Evolutionary conservation across 2,329 filamentous ascomycete species (phyloP).

Genomic region (Epichloe gansuensis): DNA sequence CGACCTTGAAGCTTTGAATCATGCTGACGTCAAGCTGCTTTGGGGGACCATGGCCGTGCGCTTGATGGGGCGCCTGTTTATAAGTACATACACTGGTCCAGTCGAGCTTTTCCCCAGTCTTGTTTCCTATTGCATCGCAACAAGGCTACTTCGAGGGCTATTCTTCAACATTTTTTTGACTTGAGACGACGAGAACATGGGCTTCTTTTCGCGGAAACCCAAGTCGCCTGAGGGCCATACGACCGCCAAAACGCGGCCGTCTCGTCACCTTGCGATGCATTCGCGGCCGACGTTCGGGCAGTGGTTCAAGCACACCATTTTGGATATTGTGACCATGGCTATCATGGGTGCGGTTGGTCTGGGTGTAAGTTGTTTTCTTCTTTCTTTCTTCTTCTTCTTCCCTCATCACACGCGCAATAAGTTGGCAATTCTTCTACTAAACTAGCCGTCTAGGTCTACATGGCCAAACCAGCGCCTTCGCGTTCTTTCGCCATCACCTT

Average conservation of each 20-base stretch:
- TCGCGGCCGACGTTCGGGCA: slow-evolving; percentile 49
- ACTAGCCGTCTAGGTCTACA: slow-evolving; percentile 36
- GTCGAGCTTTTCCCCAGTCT: too few relatives aligned
- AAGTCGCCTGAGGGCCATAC: not conserved
- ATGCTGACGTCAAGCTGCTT: not conserved
- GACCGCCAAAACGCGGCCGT: not conserved
- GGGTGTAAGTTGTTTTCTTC: slow-evolving; percentile 34
- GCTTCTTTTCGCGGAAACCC: slow-evolving; percentile 2
- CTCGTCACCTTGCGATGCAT: slow-evolving; percentile 25
- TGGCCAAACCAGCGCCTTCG: slow-evolving; percentile 50
- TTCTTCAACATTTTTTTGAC: not conserved
- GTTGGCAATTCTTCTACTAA: not conserved
- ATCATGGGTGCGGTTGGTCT: slow-evolving; percentile 53
- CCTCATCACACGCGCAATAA: not conserved
- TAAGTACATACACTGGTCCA: not conserved
- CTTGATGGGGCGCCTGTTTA: not conserved
- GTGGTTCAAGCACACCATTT: slow-evolving; percentile 54
- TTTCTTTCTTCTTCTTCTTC: not conserved
- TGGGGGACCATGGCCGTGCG: not conserved
- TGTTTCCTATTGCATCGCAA: not conserved
- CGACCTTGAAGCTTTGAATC: not conserved
- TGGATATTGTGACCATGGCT: slow-evolving; percentile 56
- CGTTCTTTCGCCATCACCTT: slow-evolving; percentile 49
- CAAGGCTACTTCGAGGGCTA: not conserved
- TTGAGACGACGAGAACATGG: not conserved